Base-by-base conservation (phyloP, 768 basidiomycete genomes). In the Auriscalpium vulgare region DNA sequence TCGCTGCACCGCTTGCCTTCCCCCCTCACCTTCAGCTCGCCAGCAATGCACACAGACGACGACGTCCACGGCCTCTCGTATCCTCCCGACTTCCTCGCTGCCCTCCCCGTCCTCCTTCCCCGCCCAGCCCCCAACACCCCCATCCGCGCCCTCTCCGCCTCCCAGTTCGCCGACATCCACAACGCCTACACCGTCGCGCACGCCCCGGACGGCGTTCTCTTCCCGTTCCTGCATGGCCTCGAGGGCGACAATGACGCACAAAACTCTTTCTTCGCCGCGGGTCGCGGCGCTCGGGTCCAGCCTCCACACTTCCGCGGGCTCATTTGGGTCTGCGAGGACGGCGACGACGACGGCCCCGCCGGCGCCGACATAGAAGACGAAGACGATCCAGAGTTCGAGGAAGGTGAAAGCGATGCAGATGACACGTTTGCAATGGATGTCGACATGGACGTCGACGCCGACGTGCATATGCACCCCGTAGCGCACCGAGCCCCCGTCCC, bases 171-270 rank as follows among this genome's bases (percentile, higher is more conserved):
- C 3, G 66, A 74, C 17, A 69, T 92, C 51, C 85, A 87, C 55
- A 76, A 81, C 63, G 68, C 74, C n/a, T 81, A 89, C 60, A 73
- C 82, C 59, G 75, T 80, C 56, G 71, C 81, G 1, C 88, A 94
- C 69, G 82, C 89, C 1, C 87, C 87, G 0, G 92, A 95, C 72
- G 75, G 78, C 43, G 78, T 86, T 62, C 80, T 94, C 56, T 95
- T 95, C 68, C 92, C 92, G 0, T 95, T 93, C 72, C 72, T 92
- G 14, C 92, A 94, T 64, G 89, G 91, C 46, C 76, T 94, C 58
- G 91, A 94, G 64, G 85, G 89, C 60, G 78, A 84, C 56, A 91
- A 91, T 65, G 70, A 79, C 14, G 83, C 84, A 0, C 91, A 92
- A 72, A 90, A 88, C 64, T 75, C 78, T 19, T 94, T 94, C 76